phyloP scores from a whole-genome alignment of 345 rosid genomes.

The Heritiera littoralis region DNA sequence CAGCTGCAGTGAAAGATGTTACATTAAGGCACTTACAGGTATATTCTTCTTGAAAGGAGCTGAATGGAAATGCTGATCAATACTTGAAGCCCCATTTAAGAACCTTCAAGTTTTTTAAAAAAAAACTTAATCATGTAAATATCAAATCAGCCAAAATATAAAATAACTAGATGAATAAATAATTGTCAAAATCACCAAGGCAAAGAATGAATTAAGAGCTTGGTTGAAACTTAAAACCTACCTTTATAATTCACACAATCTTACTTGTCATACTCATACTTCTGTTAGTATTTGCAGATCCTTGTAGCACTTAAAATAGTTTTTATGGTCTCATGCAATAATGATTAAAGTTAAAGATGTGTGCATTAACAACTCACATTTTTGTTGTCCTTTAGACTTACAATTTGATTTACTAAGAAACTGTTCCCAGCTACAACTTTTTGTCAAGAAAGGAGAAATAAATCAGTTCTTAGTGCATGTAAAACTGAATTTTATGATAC shows the following conservation, averaged over 20 bases:
- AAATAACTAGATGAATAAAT: neutral
- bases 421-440: neutral
- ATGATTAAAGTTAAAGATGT: neutral
- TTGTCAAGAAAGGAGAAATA: neutral
- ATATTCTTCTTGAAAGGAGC: slow-evolving; percentile 76
- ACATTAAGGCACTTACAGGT: slow-evolving; percentile 60
- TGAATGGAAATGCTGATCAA: slow-evolving; percentile 80
- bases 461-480: neutral
- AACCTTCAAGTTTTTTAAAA: slow-evolving; percentile 45
- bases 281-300: neutral
- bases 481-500: slow-evolving; percentile 9
- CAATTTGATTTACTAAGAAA: neutral
- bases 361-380: neutral
- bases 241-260: neutral
- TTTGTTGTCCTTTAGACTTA: neutral
- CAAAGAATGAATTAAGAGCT: neutral
- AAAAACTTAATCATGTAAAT: slow-evolving; percentile 7
- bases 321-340: neutral
- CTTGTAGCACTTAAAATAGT: neutral
- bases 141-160: slow-evolving; percentile 10
- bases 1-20: neutral
- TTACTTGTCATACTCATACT: neutral
- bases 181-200: neutral
- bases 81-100: slow-evolving; percentile 89
- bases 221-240: neutral